These are phyloP conservation scores for Cystoisospora suis DNA, from an alignment of 169 alveolate genomes.

Conservation along the genomic window DNA sequence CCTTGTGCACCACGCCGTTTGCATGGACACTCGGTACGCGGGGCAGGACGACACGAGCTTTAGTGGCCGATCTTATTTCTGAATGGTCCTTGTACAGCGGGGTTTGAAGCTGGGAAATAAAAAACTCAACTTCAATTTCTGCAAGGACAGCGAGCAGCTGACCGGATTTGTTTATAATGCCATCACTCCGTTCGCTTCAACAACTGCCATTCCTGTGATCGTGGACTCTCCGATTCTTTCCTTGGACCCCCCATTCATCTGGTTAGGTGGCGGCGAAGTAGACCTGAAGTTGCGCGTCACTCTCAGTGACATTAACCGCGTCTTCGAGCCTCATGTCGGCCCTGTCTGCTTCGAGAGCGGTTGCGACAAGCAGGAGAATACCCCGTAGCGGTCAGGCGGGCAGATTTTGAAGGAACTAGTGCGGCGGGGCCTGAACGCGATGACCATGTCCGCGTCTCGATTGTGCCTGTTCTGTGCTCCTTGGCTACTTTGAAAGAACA, in stretches of 20 bases:
- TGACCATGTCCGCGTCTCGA: too few species aligned
- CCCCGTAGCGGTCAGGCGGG: too few species aligned
- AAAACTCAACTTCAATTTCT: slow-evolving; percentile 39
- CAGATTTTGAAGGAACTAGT: too few species aligned
- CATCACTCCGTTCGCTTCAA: slow-evolving; percentile 20
- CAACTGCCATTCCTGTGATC: not conserved
- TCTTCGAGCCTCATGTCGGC: slow-evolving; percentile 39
- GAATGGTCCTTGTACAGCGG: not conserved
- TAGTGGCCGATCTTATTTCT: too few species aligned
- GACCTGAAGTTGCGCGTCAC: not conserved
- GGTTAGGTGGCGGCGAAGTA: slow-evolving; percentile 50
- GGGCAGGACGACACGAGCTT: too few species aligned
- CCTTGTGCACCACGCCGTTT: too few species aligned
- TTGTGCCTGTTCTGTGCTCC: too few species aligned
- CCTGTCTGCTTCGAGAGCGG: slow-evolving; percentile 11
- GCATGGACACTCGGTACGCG: too few species aligned
- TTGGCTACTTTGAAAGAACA: too few species aligned
- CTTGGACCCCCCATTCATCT: not conserved
- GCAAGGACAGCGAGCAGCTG: slow-evolving; percentile 7
- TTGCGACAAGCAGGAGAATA: not conserved
- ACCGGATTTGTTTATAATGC: slow-evolving; percentile 47
- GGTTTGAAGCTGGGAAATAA: slow-evolving; percentile 47
- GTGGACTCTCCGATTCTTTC: not conserved
- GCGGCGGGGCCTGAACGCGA: too few species aligned
- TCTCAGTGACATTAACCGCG: not conserved